Evolutionary conservation across 805 yeast genomes (phyloP), one percentile per base, ranked within the genome.

Genomic region (Starmerella roubikii): DNA sequence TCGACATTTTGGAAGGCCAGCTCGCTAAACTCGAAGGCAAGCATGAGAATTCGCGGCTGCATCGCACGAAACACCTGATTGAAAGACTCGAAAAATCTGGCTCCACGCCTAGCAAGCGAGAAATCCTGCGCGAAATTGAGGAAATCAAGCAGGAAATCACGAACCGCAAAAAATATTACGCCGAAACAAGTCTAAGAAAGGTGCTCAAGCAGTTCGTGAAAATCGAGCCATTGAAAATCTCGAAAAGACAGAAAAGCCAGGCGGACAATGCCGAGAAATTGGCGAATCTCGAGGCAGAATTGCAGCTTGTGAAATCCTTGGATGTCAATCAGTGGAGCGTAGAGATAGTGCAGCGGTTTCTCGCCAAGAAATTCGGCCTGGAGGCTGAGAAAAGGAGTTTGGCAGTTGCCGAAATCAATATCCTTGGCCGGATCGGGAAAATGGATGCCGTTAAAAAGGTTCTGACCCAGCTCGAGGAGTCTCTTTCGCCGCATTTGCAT

Each of bases 351-450:
- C 21, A 28, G 9, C 39, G 51, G 9, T 28, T 27, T 6, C 15
- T 47, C 7, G 17, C 38, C n/a, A 45, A 45, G 25, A 19, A 25
- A 4, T 35, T 45, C 19, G 38, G 22, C 15, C 29, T 28, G 11
- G n/a, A 30, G 21, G n/a, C 36, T 1, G 39, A 41, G 19, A 47
- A 47, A 29, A 42, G 44, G 5, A 19, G 38, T 6, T 40, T 49
- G 19, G 30, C 39, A 20, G 52, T 53, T 10, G 58, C 55, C 8
- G 53, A 49, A 13, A 46, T 48, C 21, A 49, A 58, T 28, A 56
- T 62, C 29, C 64, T 58, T 42, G 67, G 64, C 36, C 55, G 59
- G n/a, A 37, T 60, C 38, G 50, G 67, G 28, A 66, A 55, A 7
- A 60, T 49, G 1, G 57, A 39, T 11, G 36, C 46, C 1, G 42